phyloP scores from a whole-genome alignment of 2,329 filamentous ascomycete genomes.

The Colletotrichum sp. region DNA sequence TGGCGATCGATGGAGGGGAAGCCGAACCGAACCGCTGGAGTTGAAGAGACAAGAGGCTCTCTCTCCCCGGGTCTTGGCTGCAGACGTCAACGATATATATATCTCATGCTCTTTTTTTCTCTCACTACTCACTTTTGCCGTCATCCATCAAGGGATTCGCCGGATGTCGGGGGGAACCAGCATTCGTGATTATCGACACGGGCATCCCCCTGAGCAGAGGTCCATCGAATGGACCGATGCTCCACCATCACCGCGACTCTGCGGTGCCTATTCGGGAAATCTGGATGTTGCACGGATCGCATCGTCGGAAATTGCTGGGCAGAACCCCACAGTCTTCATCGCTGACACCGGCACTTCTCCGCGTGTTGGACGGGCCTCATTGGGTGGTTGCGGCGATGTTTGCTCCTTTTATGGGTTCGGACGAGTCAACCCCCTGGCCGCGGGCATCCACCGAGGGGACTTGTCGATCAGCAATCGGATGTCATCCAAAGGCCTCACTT shows the following conservation, averaged over 20 bases:
- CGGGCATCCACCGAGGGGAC: not conserved
- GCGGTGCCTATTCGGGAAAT: not conserved
- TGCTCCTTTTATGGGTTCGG: not conserved
- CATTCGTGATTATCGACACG: not conserved
- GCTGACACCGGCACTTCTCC: not conserved
- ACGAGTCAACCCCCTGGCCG: conserved; percentile 5
- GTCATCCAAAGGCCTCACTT: not conserved
- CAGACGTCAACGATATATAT: not conserved
- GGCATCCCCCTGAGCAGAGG: not conserved
- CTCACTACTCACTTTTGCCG: not conserved
- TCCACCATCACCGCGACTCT: conserved; percentile 5
- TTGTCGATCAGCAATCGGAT: not conserved
- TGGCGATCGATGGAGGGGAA: not conserved
- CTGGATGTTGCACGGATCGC: not conserved
- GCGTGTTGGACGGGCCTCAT: not conserved
- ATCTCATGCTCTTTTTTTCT: not conserved
- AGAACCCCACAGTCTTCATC: not conserved
- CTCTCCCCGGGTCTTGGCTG: not conserved
- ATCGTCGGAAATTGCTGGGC: conserved; percentile 12
- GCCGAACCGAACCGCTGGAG: not conserved
- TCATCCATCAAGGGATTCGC: not conserved
- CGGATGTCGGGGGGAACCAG: conserved; percentile 3
- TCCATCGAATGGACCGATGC: not conserved
- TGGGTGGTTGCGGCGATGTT: not conserved
- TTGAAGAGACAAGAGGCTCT: not conserved